Base-by-base conservation (phyloP, 345 rosid genomes). In the Salix koriyanagi region DNA sequence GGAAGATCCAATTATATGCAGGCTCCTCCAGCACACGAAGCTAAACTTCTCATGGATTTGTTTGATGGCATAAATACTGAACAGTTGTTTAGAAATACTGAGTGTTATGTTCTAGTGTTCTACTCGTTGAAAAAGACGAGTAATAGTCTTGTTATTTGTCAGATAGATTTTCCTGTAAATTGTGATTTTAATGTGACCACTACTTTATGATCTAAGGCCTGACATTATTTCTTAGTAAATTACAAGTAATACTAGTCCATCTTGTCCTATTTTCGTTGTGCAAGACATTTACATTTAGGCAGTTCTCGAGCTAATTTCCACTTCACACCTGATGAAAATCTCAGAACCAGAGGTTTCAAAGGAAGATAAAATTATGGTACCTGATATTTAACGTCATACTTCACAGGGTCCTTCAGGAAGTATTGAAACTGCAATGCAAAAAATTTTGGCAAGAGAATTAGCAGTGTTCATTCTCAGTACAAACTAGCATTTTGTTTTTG, bases 331-430 rank as follows among this genome's bases (percentile, higher is more conserved):
- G 26, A 25, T 25, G 70, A 1, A 4, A 34, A 32, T 21, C 26
- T 70, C 56, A n/a, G 28, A 23, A n/a, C 62, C 62, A 58, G 28
- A 11, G 23, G 62, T n/a, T 58, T 2, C 14, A 23, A 23, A 28
- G 2, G n/a, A 37, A 60, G 3, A 3, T 19, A 15, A 42, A 16
- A 15, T 42, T 2, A 16, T 26, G 16, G 19, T 80, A 93, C 98
- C 97, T 96, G 99, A 83, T 93, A 93, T 84, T 90, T 96, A 46
- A 96, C 99, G 70, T 96, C 99, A 69, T 92, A 91, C 84, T 96
- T 91, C 68, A 88, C 93, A 30, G 99, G 99, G 80, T 93, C 98
- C 80, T 93, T 96, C 80, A 96, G 93, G 73, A 96, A 91, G 84
- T 91, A 96, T 52, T 96, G 85, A 73, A 93, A 91, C 98, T 96